Evolutionary conservation across 345 rosid species (phyloP).

Genomic region (Turnera subulata): DNA sequence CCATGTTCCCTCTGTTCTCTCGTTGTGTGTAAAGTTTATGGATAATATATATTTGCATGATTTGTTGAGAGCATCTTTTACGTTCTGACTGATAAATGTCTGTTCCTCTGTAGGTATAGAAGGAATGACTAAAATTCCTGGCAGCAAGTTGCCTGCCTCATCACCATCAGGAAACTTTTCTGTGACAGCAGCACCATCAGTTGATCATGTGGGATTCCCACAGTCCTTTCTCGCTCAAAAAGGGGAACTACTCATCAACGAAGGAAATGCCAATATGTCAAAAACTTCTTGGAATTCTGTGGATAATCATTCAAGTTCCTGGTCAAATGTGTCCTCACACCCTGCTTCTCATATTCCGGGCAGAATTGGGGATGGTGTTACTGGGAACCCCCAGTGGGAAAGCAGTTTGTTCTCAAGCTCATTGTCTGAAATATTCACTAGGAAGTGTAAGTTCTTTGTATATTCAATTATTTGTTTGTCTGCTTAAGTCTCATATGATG

Average conservation of each 20-base stretch:
- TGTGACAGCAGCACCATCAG: conserved; percentile 12
- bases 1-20: too few relatives aligned
- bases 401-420: conserved; percentile 98
- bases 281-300: conserved; percentile 25
- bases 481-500: background rate
- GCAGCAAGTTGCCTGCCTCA: conserved; percentile 33
- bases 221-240: conserved; percentile 22
- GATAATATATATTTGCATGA: background rate
- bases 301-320: conserved; percentile 39
- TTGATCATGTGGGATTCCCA: conserved; percentile 24
- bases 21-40: conserved; percentile 1
- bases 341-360: conserved; percentile 30
- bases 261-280: conserved; percentile 34
- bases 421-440: conserved; percentile 69
- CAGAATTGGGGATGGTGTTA: conserved; percentile 30
- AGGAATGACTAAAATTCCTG: conserved; percentile 19
- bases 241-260: conserved; percentile 26
- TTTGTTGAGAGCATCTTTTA: background rate
- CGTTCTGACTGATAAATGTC: conserved; percentile 1
- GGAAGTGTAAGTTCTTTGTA: conserved; percentile 48
- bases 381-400: conserved; percentile 46
- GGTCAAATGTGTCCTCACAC: conserved; percentile 40
- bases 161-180: conserved; percentile 30
- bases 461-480: background rate
- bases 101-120: conserved; percentile 21